These are phyloP conservation scores for Suillus tomentosus DNA, from an alignment of 768 basidiomycete species.

Conservation along the genomic window DNA sequence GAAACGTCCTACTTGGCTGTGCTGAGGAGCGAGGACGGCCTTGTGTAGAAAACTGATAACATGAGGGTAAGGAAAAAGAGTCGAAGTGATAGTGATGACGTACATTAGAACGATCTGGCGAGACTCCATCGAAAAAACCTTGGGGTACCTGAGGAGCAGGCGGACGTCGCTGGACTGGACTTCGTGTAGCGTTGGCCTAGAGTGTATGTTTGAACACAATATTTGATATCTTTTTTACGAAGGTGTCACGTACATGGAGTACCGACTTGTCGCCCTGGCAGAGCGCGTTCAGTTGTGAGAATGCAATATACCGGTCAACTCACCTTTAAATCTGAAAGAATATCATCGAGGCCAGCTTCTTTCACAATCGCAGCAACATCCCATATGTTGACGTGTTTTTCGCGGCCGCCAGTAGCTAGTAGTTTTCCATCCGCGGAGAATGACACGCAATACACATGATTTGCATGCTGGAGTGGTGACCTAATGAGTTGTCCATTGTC, in stretches of 20 bases:
- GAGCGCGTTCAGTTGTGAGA: neutral
- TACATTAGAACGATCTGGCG: neutral
- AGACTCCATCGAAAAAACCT: neutral
- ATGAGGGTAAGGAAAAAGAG: neutral
- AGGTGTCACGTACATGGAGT: neutral
- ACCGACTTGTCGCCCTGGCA: neutral
- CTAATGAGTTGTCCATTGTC: neutral
- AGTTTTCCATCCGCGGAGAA: constrained; percentile 4
- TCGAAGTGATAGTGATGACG: too few species aligned
- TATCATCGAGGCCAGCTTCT: neutral
- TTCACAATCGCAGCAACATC: neutral
- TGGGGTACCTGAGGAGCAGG: neutral
- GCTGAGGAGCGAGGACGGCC: neutral
- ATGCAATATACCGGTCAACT: neutral
- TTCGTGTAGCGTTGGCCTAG: neutral
- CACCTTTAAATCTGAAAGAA: neutral
- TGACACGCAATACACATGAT: neutral
- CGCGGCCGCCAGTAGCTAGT: neutral
- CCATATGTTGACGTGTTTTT: neutral
- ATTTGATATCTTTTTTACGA: neutral
- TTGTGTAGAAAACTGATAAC: neutral
- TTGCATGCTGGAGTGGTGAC: neutral
- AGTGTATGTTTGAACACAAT: neutral
- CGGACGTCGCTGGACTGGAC: neutral
- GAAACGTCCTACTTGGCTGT: neutral